These are phyloP conservation scores for Parietichytrium sp. DNA, from an alignment of 108 stramenopile genomes.

Conservation along the genomic window DNA sequence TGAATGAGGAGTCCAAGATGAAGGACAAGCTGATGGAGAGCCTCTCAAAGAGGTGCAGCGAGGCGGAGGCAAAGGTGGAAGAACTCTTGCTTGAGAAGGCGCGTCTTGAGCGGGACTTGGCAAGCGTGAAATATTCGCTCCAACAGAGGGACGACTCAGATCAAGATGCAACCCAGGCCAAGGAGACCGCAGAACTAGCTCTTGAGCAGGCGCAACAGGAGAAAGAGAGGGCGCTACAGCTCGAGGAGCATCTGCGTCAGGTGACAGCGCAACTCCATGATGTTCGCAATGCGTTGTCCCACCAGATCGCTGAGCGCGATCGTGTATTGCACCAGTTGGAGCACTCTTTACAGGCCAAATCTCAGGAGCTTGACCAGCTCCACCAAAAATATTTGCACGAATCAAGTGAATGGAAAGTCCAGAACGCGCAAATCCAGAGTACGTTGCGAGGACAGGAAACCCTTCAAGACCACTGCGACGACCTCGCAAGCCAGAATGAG, in stretches of 20 bases:
- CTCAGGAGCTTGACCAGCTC: neutral
- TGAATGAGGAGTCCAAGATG: neutral
- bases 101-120: conserved; percentile 10
- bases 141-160: neutral
- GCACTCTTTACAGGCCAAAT: neutral
- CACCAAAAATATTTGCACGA: neutral
- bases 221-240: neutral
- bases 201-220: neutral
- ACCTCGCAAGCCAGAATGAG: no score
- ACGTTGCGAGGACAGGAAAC: no score
- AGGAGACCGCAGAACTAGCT: no score
- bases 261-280: neutral
- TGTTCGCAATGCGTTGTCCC: no score
- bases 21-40: conserved; percentile 29
- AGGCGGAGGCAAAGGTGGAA: neutral
- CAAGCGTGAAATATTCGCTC: neutral
- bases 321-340: no score
- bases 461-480: neutral
- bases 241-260: neutral
- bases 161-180: neutral
- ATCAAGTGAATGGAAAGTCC: neutral
- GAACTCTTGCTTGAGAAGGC: conserved; percentile 10
- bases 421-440: neutral
- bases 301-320: no score
- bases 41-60: conserved; percentile 17